These are phyloP conservation scores for Trichopus zeylanicus DNA, from an alignment of 116 monocot genomes.

Conservation along the genomic window DNA sequence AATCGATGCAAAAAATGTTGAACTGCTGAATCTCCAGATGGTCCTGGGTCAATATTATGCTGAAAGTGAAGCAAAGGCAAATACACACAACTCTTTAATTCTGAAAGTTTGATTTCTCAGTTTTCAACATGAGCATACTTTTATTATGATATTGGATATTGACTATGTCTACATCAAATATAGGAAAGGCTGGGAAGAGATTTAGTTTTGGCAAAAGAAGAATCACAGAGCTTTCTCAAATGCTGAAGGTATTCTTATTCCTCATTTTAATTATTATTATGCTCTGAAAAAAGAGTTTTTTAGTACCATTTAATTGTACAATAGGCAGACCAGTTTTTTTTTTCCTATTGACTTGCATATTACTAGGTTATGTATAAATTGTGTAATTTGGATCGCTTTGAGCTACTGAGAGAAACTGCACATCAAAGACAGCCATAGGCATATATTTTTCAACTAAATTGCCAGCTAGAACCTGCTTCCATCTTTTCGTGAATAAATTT, in stretches of 20 bases:
- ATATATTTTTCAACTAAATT: too few relatives aligned
- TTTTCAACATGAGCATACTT: background rate
- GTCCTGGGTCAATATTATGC: slow-evolving; percentile 98
- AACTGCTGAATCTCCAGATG: slow-evolving; percentile 90
- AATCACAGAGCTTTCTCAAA: slow-evolving; percentile 56
- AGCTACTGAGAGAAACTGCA: too few relatives aligned
- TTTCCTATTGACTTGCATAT: too few relatives aligned
- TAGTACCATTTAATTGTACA: too few relatives aligned
- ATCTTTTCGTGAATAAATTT: too few relatives aligned
- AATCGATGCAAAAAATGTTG: slow-evolving; percentile 71
- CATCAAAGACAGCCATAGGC: too few relatives aligned
- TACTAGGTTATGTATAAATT: too few relatives aligned
- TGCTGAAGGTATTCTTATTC: slow-evolving; percentile 51
- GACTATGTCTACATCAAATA: slow-evolving; percentile 2
- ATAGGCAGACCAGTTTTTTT: too few relatives aligned
- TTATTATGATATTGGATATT: background rate
- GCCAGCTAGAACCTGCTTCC: too few relatives aligned
- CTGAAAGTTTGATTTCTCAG: background rate
- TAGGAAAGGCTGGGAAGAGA: slow-evolving; percentile 87
- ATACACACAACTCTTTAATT: background rate
- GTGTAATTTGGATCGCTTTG: too few relatives aligned
- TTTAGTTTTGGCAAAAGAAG: slow-evolving; percentile 54
- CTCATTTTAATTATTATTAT: background rate
- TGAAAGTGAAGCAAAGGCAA: slow-evolving; percentile 93
- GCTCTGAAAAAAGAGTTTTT: too few relatives aligned